These are phyloP conservation scores for Kodamaea laetipori DNA, from an alignment of 805 yeast genomes.

Conservation along the genomic window DNA sequence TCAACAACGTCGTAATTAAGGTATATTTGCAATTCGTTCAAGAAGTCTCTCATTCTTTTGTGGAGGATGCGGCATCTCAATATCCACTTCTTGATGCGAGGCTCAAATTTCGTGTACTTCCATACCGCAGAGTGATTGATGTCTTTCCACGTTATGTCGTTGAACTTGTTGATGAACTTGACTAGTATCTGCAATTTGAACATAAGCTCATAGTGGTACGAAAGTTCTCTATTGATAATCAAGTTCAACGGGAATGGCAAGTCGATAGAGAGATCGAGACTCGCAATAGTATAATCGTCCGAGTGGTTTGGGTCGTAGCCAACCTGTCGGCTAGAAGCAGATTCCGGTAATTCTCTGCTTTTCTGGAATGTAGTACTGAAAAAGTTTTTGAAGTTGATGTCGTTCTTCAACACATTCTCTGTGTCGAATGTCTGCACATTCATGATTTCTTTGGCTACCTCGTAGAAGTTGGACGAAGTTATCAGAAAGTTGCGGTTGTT, in stretches of 20 bases:
- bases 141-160: conserved; percentile 73
- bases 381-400: conserved; percentile 46
- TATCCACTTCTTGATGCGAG: conserved; percentile 54
- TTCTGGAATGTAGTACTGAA: conserved; percentile 43
- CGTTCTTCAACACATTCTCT: conserved; percentile 33
- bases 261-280: conserved; percentile 55
- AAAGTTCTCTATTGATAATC: conserved; percentile 65
- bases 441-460: conserved; percentile 49
- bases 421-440: conserved; percentile 48
- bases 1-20: conserved; percentile 62
- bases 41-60: conserved; percentile 55
- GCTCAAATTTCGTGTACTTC: conserved; percentile 52
- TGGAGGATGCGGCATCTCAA: conserved; percentile 57
- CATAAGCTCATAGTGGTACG: conserved; percentile 76
- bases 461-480: conserved; percentile 48
- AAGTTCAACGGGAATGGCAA: conserved; percentile 88
- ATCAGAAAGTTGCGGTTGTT: conserved; percentile 36
- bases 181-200: conserved; percentile 69
- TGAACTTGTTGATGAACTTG: conserved; percentile 59
- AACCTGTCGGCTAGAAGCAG: conserved; percentile 9
- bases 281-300: conserved; percentile 47
- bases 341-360: conserved; percentile 5
- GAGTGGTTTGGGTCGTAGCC: conserved; percentile 15
- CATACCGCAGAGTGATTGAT: conserved; percentile 66
- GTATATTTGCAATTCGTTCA: conserved; percentile 57